A percentile compares a stretch with the other conserved stretches of the same genome.
Conservation (phyloP, 495 filamentous ascomycete genomes). For the Penicillium lagena region DNA sequence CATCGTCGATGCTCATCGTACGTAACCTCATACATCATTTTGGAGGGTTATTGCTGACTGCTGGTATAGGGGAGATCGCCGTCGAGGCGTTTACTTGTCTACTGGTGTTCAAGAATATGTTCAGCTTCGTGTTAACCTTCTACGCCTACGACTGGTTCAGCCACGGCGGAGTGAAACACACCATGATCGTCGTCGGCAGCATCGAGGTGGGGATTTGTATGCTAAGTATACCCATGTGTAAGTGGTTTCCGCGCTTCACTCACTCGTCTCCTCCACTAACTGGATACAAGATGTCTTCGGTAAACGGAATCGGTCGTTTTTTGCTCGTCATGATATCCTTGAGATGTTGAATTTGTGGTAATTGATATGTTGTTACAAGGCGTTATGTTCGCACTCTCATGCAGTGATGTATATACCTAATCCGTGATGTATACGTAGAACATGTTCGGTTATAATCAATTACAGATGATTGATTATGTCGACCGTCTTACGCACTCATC, state of each 20-base stretch:
- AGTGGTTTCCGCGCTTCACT: constrained; percentile 20
- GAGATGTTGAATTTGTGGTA: constrained; percentile 43
- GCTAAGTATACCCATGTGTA: constrained; percentile 75
- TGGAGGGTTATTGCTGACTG: constrained; percentile 2
- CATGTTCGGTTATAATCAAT: no score
- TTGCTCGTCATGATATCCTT: constrained; percentile 64
- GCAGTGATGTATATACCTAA: no score
- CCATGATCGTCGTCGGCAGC: constrained; percentile 66
- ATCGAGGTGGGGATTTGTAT: constrained; percentile 72
- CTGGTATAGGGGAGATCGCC: constrained; percentile 59
- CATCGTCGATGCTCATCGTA: constrained; percentile 89
- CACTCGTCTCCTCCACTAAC: neutral
- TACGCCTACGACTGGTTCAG: constrained; percentile 78
- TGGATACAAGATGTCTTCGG: constrained; percentile 62
- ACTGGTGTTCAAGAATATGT: constrained; percentile 89
- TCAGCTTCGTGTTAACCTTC: constrained; percentile 80
- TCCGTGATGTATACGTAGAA: no score
- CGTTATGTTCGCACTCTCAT: no score
- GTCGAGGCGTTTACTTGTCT: constrained; percentile 89
- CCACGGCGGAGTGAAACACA: constrained; percentile 45
- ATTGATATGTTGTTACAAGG: neutral
- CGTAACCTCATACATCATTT: constrained; percentile 21
- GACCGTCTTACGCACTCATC: no score
- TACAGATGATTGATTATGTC: no score
- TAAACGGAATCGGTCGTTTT: constrained; percentile 69